Percentiles rank a stretch among this genome's conserved stretches.
Evolutionary conservation across 345 rosid genomes (phyloP).

Genomic region (Rhizophora mangle): DNA sequence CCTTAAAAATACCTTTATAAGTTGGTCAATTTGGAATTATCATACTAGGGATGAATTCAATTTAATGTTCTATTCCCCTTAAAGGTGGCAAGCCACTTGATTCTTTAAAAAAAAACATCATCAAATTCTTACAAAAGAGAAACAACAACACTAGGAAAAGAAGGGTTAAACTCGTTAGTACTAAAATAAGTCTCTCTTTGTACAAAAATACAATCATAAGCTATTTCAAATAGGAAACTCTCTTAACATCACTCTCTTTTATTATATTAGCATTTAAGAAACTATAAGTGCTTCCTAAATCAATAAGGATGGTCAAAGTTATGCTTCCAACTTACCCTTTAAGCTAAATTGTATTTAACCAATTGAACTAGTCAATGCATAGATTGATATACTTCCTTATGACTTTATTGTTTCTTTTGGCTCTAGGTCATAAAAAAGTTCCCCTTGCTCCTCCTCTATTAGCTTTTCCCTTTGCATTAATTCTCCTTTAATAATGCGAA

Average conservation of each 20-base stretch:
- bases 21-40: not conserved
- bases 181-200: not conserved
- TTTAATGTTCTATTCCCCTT: conserved; percentile 1
- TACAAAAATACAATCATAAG: not conserved
- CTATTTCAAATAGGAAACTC: not conserved
- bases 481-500: no score
- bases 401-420: no score
- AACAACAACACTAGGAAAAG: not conserved
- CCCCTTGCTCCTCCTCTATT: no score
- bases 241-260: not conserved
- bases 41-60: not conserved
- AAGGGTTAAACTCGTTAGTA: not conserved
- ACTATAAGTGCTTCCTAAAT: no score
- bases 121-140: conserved; percentile 2
- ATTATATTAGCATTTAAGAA: no score
- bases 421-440: no score
- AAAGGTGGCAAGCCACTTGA: not conserved
- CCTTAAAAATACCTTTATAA: not conserved
- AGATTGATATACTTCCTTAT: no score
- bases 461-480: no score
- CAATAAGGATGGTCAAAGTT: no score
- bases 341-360: no score
- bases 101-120: not conserved
- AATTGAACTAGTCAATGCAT: no score
- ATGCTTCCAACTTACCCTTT: no score